phyloP scores from a whole-genome alignment of 2,329 filamentous ascomycete species.

The Ascosphaera apis region DNA sequence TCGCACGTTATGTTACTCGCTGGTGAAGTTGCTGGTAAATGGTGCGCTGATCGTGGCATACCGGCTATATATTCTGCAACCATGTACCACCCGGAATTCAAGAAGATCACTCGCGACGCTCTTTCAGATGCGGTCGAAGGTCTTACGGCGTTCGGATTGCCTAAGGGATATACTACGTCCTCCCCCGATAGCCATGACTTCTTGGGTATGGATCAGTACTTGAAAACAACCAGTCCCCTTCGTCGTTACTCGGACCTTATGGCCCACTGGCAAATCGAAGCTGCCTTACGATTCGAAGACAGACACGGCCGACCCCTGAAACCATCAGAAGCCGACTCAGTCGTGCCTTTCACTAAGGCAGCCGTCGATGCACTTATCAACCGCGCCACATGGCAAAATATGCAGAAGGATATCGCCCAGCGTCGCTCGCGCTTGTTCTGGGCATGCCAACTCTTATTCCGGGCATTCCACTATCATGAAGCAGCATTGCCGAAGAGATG shows the following conservation, averaged over 20 bases:
- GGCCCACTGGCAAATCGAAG: conserved; percentile 41
- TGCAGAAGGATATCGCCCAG: conserved; percentile 18
- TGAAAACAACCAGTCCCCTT: conserved; percentile 37
- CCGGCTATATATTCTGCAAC: conserved; percentile 27
- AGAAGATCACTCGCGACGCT: background rate
- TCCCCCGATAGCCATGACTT: conserved; percentile 8
- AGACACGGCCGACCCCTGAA: conserved; percentile 20
- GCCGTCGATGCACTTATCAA: conserved; percentile 27
- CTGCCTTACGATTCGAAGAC: conserved; percentile 33
- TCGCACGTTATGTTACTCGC: conserved; percentile 33
- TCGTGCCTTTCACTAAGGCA: conserved; percentile 27
- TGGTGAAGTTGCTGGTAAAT: conserved; percentile 25
- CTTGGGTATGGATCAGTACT: conserved; percentile 30
- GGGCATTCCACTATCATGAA: conserved; percentile 33
- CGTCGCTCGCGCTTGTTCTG: conserved; percentile 22
- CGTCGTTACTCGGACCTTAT: conserved; percentile 38
- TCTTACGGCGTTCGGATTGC: conserved; percentile 14
- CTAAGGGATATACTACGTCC: conserved; percentile 21
- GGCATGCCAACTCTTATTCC: conserved; percentile 30
- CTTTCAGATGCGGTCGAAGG: background rate
- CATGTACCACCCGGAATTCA: conserved; percentile 11
- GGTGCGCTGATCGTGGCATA: conserved; percentile 28
- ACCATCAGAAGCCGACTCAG: conserved; percentile 9
- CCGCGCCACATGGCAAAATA: conserved; percentile 20
- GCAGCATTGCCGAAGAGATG: conserved; percentile 27